Evolutionary conservation across 1,139 yeast species (phyloP), one percentile per base, ranked within the genome.

Genomic region (Eremothecium cymbalariae): DNA sequence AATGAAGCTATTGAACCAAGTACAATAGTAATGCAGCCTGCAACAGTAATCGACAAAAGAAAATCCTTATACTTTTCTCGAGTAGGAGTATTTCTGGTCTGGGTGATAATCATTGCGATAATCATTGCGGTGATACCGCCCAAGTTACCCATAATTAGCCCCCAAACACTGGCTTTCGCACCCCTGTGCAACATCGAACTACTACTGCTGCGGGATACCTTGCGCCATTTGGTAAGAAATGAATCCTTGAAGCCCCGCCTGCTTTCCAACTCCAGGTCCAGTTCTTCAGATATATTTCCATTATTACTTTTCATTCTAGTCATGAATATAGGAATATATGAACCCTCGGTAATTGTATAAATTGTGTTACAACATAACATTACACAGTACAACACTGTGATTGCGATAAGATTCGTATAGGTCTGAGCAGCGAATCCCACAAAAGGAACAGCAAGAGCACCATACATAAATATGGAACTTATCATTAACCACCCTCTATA

Each of bases 301-400:
- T 34, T 67, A 53, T 17, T 27, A n/a, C 21, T 18, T n/a, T n/a
- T n/a, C n/a, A n/a, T n/a, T n/a, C n/a, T n/a, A n/a, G n/a, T n/a
- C 70, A 67, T 65, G 40, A 67, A 64, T 15, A 62, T 40, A 3
- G 71, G 72, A 31, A 67, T 64, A 37, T 65, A 67, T 0, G 70
- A 63, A 1, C 64, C 70, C 44, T 65, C 70, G 24, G 65, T 38
- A 15, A 65, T 63, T 44, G 65, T 67, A 40, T 65, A 61, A 3
- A 64, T 43, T 0, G 64, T 57, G 37, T 59, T 60, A 16, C 52
- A 50, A 15, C 65, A 48, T 27, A 51, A 58, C 30, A 63, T 43
- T 18, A 64, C 38, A 8, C 58, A 57, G 38, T 65, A 67, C 8
- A 66, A 40, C 0, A 57, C 63, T 3, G 67, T 57, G 22, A 59